Evolutionary conservation across 2,329 filamentous ascomycete genomes (phyloP).

Genomic region (Sphaerostilbella broomeana): DNA sequence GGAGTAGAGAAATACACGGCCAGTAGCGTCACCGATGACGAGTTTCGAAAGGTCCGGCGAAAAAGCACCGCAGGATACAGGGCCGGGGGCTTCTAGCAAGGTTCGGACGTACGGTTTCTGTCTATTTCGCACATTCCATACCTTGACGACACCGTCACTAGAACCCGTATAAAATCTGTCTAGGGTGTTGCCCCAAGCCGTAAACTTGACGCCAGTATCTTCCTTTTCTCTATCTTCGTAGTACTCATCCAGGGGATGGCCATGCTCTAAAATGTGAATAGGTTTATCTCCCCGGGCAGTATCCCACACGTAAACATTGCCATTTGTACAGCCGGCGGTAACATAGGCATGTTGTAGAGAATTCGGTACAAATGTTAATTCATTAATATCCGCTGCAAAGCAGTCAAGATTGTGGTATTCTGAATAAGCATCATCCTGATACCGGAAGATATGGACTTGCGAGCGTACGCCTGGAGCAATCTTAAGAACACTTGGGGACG

Average conservation of each 20-base stretch:
- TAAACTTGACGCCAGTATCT: conserved; percentile 58
- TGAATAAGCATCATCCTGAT: conserved; percentile 25
- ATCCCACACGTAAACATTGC: conserved; percentile 58
- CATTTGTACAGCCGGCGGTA: conserved; percentile 56
- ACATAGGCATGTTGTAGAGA: conserved; percentile 44
- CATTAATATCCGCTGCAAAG: conserved; percentile 54
- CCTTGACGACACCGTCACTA: conserved; percentile 56
- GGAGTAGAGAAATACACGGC: conserved; percentile 50
- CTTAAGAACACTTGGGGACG: conserved; percentile 44
- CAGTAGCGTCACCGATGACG: conserved; percentile 54
- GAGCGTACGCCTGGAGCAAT: conserved; percentile 42
- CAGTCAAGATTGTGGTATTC: conserved; percentile 54
- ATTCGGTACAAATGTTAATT: conserved; percentile 53
- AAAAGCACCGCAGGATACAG: conserved; percentile 53
- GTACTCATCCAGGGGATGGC: conserved; percentile 35
- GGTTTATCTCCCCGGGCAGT: conserved; percentile 48
- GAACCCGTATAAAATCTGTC: conserved; percentile 58
- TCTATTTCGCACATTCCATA: conserved; percentile 51
- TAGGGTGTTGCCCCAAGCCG: conserved; percentile 50
- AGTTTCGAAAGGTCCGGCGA: conserved; percentile 50
- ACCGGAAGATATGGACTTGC: conserved; percentile 50
- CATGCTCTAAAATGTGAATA: conserved; percentile 50
- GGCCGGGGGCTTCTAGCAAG: conserved; percentile 47
- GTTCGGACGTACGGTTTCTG: conserved; percentile 43
- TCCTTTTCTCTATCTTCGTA: conserved; percentile 44